A percentile compares a stretch with the other conserved stretches of the same genome.
Evolutionary conservation across 208 protist genomes (phyloP).

Genomic region (Trypanosoma brucei): DNA sequence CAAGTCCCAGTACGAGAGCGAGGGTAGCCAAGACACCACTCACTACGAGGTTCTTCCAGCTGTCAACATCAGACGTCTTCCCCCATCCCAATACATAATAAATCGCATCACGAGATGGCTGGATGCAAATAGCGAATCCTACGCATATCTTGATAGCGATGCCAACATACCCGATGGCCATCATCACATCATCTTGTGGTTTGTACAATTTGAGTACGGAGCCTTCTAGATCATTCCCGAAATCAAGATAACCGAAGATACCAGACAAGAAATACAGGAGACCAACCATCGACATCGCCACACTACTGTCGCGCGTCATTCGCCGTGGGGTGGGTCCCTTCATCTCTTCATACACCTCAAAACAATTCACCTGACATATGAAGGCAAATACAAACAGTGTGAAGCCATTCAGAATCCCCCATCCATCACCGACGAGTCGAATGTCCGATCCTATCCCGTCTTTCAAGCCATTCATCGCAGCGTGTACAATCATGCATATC

Average conservation of each 20-base stretch:
- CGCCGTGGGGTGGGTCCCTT: conserved; percentile 24
- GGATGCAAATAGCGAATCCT: conserved; percentile 71
- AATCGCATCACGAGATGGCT: conserved; percentile 61
- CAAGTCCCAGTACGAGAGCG: conserved; percentile 65
- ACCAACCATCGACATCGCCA: conserved; percentile 49
- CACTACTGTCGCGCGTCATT: conserved; percentile 46
- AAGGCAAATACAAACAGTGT: conserved; percentile 78
- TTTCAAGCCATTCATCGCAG: conserved; percentile 34
- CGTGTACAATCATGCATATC: conserved; percentile 69
- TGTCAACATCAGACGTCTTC: conserved; percentile 41
- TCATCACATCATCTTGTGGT: conserved; percentile 35
- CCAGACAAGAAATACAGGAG: conserved; percentile 66
- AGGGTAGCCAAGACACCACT: conserved; percentile 37
- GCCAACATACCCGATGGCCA: conserved; percentile 61
- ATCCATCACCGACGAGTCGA: conserved; percentile 31
- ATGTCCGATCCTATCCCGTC: conserved; percentile 30
- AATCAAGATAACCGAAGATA: conserved; percentile 81
- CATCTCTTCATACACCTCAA: conserved; percentile 80
- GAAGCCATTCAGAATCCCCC: conserved; percentile 50
- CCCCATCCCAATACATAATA: conserved; percentile 59
- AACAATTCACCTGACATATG: conserved; percentile 72
- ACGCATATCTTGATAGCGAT: conserved; percentile 74
- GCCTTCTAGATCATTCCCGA: conserved; percentile 36
- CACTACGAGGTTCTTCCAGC: conserved; percentile 46
- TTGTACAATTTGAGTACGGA: conserved; percentile 63